Evolutionary conservation across 2,329 filamentous ascomycete species (phyloP).

Genomic region (Trichophaea hybrida): DNA sequence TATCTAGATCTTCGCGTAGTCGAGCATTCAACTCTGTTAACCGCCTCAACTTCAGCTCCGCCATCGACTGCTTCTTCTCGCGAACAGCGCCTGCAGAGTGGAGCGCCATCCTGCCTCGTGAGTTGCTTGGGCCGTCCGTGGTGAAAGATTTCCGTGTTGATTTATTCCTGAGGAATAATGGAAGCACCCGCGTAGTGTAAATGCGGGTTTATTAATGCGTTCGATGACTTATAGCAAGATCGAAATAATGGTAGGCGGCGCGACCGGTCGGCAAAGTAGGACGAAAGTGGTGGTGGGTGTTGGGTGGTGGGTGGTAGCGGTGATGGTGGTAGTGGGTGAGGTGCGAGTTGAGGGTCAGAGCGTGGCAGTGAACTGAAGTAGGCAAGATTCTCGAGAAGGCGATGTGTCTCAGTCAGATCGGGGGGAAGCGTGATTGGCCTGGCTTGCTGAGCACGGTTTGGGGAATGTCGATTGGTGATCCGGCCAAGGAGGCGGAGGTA

Average conservation of each 20-base stretch:
- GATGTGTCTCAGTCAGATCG: too few species aligned
- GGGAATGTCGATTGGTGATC: too few species aligned
- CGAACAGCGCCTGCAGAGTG: conserved; percentile 54
- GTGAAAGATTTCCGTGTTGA: background rate
- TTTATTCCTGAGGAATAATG: conserved; percentile 4
- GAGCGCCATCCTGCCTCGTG: conserved; percentile 32
- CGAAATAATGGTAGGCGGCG: background rate
- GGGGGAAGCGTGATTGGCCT: too few species aligned
- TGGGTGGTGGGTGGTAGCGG: conserved; percentile 9
- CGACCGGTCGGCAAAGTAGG: background rate
- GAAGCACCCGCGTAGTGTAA: background rate
- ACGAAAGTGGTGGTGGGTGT: conserved; percentile 6
- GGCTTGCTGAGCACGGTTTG: too few species aligned
- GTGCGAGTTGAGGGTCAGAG: background rate
- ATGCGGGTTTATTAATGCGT: background rate
- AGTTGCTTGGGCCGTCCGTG: conserved; percentile 36
- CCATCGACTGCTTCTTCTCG: conserved; percentile 99
- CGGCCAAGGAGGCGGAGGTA: too few species aligned
- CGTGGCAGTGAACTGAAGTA: too few species aligned
- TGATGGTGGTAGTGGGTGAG: background rate
- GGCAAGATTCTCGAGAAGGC: too few species aligned
- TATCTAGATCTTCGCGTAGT: conserved; percentile 85
- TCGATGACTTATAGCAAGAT: background rate
- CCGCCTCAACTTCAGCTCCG: conserved; percentile 88
- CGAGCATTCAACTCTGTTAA: conserved; percentile 95